Base-by-base conservation (phyloP, 371 early-diverging fungal species). In the Apophysomyces ossiformis region DNA sequence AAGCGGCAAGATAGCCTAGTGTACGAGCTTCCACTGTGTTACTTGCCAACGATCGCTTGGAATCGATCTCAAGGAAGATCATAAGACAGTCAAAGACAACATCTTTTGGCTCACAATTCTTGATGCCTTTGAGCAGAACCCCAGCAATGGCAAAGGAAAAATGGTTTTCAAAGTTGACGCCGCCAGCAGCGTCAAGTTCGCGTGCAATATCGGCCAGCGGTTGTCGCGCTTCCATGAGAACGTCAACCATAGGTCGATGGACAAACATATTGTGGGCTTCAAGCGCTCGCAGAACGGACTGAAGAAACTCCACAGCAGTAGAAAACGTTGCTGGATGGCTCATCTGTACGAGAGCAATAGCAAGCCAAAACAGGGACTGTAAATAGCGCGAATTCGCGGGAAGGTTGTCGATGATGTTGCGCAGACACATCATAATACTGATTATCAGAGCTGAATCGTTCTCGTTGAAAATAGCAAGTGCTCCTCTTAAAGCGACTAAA, bases 351-450 rank as follows among this genome's bases (percentile, higher is more conserved):
- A 97, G 81, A 0, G 93, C 87, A 59, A 95, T 79, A 8, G 90
- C 94, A 13, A 97, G 78, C 97, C 97, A 97, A 77, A 96, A 95
- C 74, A 96, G 76, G 38, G 92, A 86, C 47, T 84, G 83, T 56
- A 96, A 77, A 66, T 93, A 94, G 44, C 87, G 82, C 8, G 92
- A 91, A 68, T 90, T 89, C 1, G 83, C 81, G 9, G 92, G 89
- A 39, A 94, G 75, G 59, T 92, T 92, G 61, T 89, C 90, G 5
- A 93, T 89, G 60, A 96, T 90, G 72, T 92, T 93, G 65, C 89
- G 90, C 37, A 97, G 81, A 67, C 95, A 93, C 85, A 92, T 91
- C 63, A 94, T 86, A 66, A 96, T 95, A 64, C 92, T 91, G 32
- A 87, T 81, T 47, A 94, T 93, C 65, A 94, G 71, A 58, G 85